Evolutionary conservation across 768 basidiomycete species (phyloP).

Genomic region (Russula vinacea): DNA sequence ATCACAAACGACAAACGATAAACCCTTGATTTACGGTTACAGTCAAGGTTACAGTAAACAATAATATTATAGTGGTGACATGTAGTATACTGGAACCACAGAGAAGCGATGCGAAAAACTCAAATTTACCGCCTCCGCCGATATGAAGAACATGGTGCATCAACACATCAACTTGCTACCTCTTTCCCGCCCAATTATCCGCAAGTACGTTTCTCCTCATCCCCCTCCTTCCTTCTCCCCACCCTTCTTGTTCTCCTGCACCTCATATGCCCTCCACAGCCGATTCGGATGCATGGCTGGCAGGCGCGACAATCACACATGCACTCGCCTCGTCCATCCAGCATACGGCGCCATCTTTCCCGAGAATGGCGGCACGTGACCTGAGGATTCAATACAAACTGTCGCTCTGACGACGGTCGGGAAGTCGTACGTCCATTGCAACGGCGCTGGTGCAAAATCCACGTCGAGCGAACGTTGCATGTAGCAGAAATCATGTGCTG

Average conservation of each 20-base stretch:
- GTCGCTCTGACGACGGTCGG: neutral
- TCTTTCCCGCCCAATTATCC: slow-evolving; percentile 1
- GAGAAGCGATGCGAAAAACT: no score
- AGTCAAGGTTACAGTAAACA: no score
- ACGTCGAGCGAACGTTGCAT: slow-evolving; percentile 8
- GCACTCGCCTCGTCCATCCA: slow-evolving; percentile 10
- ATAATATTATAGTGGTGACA: no score
- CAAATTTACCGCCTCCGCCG: no score
- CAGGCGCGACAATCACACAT: neutral
- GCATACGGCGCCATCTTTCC: neutral
- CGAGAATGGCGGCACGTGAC: no score
- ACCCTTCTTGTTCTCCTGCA: neutral
- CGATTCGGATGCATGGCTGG: neutral
- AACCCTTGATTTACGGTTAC: no score
- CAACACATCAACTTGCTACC: no score
- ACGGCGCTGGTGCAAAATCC: slow-evolving; percentile 16
- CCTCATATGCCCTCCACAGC: slow-evolving; percentile 7
- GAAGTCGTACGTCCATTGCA: slow-evolving; percentile 10
- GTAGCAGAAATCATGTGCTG: slow-evolving; percentile 17
- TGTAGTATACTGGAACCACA: no score
- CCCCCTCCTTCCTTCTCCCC: neutral
- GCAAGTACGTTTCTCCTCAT: neutral
- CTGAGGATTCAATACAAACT: neutral
- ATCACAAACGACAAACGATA: no score
- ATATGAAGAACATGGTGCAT: no score